phyloP scores from a whole-genome alignment of 2,329 filamentous ascomycete genomes.

The Didymella glomerata region DNA sequence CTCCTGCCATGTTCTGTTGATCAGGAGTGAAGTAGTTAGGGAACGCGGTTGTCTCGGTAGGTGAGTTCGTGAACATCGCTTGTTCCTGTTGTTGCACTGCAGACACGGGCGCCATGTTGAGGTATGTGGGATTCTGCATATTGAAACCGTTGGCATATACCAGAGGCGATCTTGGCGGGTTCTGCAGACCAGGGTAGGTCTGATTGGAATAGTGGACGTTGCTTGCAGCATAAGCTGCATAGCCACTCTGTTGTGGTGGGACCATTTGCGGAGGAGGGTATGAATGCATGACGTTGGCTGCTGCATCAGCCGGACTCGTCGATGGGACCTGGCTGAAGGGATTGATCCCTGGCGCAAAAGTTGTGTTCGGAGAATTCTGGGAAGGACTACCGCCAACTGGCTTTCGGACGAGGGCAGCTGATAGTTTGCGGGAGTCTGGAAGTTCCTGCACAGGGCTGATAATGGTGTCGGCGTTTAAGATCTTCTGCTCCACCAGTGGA shows the following conservation, averaged over 20 bases:
- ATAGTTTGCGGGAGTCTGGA: constrained; percentile 46
- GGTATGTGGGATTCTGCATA: constrained; percentile 40
- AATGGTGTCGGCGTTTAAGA: constrained; percentile 49
- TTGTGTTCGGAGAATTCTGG: constrained; percentile 42
- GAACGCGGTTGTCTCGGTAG: constrained; percentile 46
- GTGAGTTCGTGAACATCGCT: constrained; percentile 48
- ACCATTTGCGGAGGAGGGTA: constrained; percentile 51
- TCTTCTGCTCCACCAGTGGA: constrained; percentile 51
- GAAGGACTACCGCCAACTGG: constrained; percentile 38
- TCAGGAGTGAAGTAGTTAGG: constrained; percentile 46
- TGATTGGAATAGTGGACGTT: constrained; percentile 36
- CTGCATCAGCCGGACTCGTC: constrained; percentile 33
- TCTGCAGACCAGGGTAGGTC: constrained; percentile 49
- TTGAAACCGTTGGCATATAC: constrained; percentile 43
- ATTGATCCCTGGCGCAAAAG: constrained; percentile 45
- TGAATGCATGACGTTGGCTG: constrained; percentile 47
- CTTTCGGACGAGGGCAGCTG: constrained; percentile 38
- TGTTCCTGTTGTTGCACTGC: constrained; percentile 42
- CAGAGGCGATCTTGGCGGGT: constrained; percentile 39
- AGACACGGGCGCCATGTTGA: constrained; percentile 38
- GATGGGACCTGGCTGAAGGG: constrained; percentile 40
- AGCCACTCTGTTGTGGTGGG: constrained; percentile 31
- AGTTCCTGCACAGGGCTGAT: constrained; percentile 51
- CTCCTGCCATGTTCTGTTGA: constrained; percentile 39
- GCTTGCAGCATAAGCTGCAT: constrained; percentile 33